phyloP scores from a whole-genome alignment of 257 asterid genomes.

The Cordia subcordata region DNA sequence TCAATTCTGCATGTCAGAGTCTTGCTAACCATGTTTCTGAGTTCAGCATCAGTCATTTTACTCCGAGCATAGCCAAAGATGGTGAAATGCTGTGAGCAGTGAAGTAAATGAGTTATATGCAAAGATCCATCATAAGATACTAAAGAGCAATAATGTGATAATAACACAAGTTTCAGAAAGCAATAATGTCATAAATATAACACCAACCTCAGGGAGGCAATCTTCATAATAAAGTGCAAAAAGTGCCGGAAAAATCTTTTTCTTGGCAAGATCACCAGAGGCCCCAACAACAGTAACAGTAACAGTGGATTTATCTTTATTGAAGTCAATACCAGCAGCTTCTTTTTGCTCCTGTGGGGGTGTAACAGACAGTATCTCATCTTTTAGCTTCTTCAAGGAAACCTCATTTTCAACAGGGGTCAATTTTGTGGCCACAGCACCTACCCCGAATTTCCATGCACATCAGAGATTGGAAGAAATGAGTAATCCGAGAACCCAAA shows the following conservation, averaged over 20 bases:
- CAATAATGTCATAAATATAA: conserved; percentile 6
- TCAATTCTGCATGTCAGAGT: conserved; percentile 98
- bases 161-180: not conserved
- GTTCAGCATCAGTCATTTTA: conserved; percentile 92
- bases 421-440: conserved; percentile 34
- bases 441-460: conserved; percentile 25
- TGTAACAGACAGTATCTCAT: conserved; percentile 29
- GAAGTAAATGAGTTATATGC: not conserved
- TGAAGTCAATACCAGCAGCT: conserved; percentile 16
- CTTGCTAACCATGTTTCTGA: conserved; percentile 81
- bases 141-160: not conserved
- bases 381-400: conserved; percentile 37
- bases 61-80: conserved; percentile 96
- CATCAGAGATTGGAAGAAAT: conserved; percentile 8
- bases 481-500: conserved; percentile 1
- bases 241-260: conserved; percentile 97
- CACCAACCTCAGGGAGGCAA: conserved; percentile 84
- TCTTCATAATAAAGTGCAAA: conserved; percentile 97
- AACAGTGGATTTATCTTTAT: conserved; percentile 55
- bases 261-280: conserved; percentile 98
- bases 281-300: conserved; percentile 96
- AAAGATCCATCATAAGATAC: not conserved
- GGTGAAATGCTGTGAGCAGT: conserved; percentile 71
- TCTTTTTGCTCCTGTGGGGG: conserved; percentile 34
- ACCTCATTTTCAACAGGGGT: conserved; percentile 29